Percentiles rank a stretch among this genome's conserved stretches.
phyloP scores from a whole-genome alignment of 2,329 filamentous ascomycete genomes.

The Botrytis aclada region DNA sequence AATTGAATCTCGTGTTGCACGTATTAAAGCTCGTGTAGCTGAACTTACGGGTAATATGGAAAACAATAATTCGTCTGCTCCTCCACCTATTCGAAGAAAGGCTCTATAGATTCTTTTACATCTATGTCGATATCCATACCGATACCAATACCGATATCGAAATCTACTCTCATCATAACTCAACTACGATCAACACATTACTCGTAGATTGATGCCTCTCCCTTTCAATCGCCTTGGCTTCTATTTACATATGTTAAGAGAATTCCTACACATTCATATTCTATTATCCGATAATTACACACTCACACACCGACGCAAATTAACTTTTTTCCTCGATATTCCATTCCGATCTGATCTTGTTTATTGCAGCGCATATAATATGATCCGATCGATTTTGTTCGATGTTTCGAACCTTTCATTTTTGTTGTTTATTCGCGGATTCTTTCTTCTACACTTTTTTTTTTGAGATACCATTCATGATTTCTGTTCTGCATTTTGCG shows the following conservation, averaged over 20 bases:
- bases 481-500: slow-evolving; percentile 3
- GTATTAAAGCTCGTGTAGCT: slow-evolving; percentile 95
- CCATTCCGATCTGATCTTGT: background rate
- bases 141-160: background rate
- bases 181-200: background rate
- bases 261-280: background rate
- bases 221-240: background rate
- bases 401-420: background rate
- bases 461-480: slow-evolving; percentile 21
- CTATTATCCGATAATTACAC: slow-evolving; percentile 11
- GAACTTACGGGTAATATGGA: slow-evolving; percentile 88
- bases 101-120: background rate
- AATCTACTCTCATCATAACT: background rate
- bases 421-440: background rate
- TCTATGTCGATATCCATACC: background rate
- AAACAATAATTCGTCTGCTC: slow-evolving; percentile 20
- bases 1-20: slow-evolving; percentile 92
- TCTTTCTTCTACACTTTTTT: background rate
- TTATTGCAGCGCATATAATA: slow-evolving; percentile 17
- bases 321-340: background rate
- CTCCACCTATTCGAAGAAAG: slow-evolving; percentile 20
- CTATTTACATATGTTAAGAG: background rate
- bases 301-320: background rate
- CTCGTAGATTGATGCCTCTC: background rate
- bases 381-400: background rate